Conservation (phyloP, 352 stramenopile species). For the Thraustochytrium striatum region DNA sequence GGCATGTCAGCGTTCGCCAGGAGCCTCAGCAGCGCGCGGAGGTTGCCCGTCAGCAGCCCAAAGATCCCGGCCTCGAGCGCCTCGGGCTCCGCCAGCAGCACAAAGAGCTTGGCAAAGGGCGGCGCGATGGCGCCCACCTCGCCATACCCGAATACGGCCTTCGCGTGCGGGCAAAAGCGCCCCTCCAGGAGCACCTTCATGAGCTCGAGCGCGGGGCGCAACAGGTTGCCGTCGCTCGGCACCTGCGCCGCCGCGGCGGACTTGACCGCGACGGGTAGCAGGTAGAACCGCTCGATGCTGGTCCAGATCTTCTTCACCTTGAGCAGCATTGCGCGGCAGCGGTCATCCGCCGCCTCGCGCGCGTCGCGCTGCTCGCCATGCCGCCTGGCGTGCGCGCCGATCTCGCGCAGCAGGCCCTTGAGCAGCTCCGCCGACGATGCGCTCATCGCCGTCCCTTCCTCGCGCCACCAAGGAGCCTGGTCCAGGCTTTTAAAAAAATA, state of each 20-base stretch:
- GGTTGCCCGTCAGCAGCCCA: background rate
- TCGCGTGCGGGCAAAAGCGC: constrained; percentile 22
- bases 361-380: background rate
- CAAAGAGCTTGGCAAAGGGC: background rate
- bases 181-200: constrained; percentile 8
- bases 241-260: no score
- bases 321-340: background rate
- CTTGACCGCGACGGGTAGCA: no score
- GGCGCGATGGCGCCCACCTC: background rate
- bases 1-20: background rate
- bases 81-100: background rate
- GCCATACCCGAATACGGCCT: constrained; percentile 16
- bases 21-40: background rate
- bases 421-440: no score
- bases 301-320: no score
- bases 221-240: background rate
- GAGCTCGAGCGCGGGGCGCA: constrained; percentile 6
- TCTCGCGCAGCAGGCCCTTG: no score
- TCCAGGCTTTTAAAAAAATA: no score
- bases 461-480: no score
- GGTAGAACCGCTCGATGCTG: no score
- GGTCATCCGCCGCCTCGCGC: background rate
- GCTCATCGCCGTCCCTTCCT: no score
- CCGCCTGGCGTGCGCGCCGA: no score
- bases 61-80: background rate